These are phyloP conservation scores for Picea glauca DNA, from an alignment of 75 land plant species.

Conservation along the genomic window DNA sequence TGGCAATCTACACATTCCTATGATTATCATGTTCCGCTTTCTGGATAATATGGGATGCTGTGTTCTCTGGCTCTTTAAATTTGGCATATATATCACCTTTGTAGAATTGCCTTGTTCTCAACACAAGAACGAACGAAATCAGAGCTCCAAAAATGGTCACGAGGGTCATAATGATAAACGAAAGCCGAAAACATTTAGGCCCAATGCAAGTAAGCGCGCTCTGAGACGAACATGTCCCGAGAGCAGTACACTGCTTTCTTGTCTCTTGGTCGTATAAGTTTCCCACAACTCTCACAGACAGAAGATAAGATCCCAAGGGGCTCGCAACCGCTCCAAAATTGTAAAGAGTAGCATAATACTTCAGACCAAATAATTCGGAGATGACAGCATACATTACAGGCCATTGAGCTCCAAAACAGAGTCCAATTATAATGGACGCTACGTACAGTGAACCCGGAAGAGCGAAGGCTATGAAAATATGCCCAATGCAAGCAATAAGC, in stretches of 20 bases:
- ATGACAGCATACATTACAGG: conserved; percentile 53
- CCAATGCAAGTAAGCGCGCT: conserved; percentile 39
- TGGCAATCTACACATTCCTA: no score
- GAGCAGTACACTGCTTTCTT: conserved; percentile 28
- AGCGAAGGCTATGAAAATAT: conserved; percentile 33
- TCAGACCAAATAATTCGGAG: conserved; percentile 64
- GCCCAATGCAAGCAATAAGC: conserved; percentile 22
- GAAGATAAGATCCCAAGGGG: conserved; percentile 62
- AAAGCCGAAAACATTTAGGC: conserved; percentile 33
- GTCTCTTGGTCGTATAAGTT: conserved; percentile 51
- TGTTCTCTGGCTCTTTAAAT: no score
- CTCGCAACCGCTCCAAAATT: conserved; percentile 55
- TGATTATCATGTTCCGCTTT: no score
- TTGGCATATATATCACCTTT: conserved; percentile 31
- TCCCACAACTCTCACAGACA: conserved; percentile 29
- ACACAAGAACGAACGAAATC: conserved; percentile 33
- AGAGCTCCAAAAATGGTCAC: conserved; percentile 32
- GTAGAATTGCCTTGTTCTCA: conserved; percentile 54
- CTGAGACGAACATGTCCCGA: not conserved
- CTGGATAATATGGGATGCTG: no score
- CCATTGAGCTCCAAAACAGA: conserved; percentile 55
- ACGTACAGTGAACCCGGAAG: conserved; percentile 34
- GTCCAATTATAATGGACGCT: conserved; percentile 55
- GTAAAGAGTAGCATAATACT: conserved; percentile 51
- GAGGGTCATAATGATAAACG: conserved; percentile 50